Percentiles rank a stretch among this genome's conserved stretches.
These are phyloP conservation scores for Sideroxylon spinosum DNA, from an alignment of 179 eudicot species.

Conservation along the genomic window DNA sequence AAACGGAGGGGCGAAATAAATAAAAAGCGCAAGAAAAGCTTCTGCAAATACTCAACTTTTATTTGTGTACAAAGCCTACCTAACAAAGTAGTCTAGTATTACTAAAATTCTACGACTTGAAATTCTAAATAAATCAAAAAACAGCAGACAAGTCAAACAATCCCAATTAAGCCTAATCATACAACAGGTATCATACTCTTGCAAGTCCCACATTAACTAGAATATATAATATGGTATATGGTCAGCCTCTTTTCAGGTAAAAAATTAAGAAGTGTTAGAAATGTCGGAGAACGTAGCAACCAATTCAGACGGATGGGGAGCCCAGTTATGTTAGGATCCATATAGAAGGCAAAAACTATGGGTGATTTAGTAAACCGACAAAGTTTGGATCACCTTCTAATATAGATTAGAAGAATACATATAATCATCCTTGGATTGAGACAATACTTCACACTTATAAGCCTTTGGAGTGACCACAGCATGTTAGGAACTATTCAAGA, in stretches of 20 bases:
- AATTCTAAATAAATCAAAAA: neutral
- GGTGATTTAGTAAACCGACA: neutral
- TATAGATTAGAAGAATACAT: neutral
- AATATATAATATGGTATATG: too few relatives aligned
- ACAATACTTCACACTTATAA: neutral
- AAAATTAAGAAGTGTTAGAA: neutral
- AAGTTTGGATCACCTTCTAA: neutral
- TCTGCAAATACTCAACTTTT: too few relatives aligned
- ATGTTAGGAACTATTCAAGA: neutral
- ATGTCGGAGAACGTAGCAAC: neutral
- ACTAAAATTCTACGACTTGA: too few relatives aligned
- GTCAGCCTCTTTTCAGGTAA: neutral
- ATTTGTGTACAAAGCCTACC: too few relatives aligned
- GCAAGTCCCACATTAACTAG: too few relatives aligned
- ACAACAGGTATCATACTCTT: too few relatives aligned
- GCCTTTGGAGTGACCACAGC: neutral
- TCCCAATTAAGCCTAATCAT: too few relatives aligned
- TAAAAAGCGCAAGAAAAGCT: too few relatives aligned
- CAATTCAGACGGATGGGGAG: constrained; percentile 2
- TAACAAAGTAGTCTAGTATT: too few relatives aligned
- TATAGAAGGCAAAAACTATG: neutral
- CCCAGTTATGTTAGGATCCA: neutral
- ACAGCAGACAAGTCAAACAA: neutral
- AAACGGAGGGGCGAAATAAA: too few relatives aligned
- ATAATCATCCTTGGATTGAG: neutral